These are phyloP conservation scores for Hemerocallis citrina DNA, from an alignment of 106 monocot genomes.

Conservation along the genomic window DNA sequence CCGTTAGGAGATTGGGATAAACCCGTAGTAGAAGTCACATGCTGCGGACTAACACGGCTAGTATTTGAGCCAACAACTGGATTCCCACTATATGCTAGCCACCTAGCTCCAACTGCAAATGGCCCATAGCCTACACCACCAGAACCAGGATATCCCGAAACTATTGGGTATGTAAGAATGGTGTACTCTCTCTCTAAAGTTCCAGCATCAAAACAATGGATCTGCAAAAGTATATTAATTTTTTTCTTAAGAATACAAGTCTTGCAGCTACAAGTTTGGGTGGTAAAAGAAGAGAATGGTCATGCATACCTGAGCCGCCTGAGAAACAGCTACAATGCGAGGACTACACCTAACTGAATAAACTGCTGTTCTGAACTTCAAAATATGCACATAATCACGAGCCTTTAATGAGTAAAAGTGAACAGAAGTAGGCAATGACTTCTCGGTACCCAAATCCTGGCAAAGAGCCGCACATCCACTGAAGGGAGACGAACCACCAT, in stretches of 20 bases:
- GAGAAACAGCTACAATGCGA: slow-evolving; percentile 61
- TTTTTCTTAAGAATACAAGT: background rate
- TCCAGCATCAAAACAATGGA: slow-evolving; percentile 75
- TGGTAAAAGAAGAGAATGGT: background rate
- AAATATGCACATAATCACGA: slow-evolving; percentile 52
- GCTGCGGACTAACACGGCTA: slow-evolving; percentile 47
- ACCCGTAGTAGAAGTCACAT: slow-evolving; percentile 15
- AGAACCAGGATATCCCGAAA: slow-evolving; percentile 24
- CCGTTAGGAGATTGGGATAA: slow-evolving; percentile 29
- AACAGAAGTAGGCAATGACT: slow-evolving; percentile 39
- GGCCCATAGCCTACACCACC: slow-evolving; percentile 55
- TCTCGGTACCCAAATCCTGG: slow-evolving; percentile 37
- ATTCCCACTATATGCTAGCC: slow-evolving; percentile 69
- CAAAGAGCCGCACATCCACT: slow-evolving; percentile 18
- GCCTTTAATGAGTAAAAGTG: slow-evolving; percentile 62
- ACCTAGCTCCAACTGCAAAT: slow-evolving; percentile 66
- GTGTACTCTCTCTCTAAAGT: slow-evolving; percentile 73
- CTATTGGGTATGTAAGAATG: slow-evolving; percentile 47
- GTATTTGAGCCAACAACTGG: slow-evolving; percentile 41
- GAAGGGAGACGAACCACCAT: slow-evolving; percentile 6
- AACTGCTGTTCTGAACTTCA: slow-evolving; percentile 65
- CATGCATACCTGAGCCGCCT: slow-evolving; percentile 46
- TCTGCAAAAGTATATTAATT: slow-evolving; percentile 30
- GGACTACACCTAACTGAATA: slow-evolving; percentile 65
- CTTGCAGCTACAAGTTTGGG: background rate